Conservation (phyloP, 371 early-diverging fungal genomes). For the Capillidium rhysosporum region DNA sequence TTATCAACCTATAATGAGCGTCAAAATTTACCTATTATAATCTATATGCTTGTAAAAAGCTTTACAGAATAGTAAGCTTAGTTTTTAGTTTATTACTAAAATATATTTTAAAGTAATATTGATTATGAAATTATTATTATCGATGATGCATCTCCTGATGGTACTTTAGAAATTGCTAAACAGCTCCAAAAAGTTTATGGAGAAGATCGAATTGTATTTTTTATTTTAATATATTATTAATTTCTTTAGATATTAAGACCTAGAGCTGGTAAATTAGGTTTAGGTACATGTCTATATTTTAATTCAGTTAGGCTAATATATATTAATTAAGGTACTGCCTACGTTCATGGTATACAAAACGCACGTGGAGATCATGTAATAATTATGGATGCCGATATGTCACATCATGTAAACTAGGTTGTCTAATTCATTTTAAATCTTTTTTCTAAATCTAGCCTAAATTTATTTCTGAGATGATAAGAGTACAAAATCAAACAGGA, state of each 20-base stretch:
- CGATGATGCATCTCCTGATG: slow-evolving; percentile 98
- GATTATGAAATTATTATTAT: slow-evolving; percentile 95
- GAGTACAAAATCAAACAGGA: slow-evolving; percentile 59
- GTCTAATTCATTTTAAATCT: not conserved
- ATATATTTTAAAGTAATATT: slow-evolving; percentile 11
- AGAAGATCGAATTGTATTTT: slow-evolving; percentile 60
- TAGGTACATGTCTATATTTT: slow-evolving; percentile 22
- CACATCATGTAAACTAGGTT: slow-evolving; percentile 52
- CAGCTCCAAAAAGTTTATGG: slow-evolving; percentile 74
- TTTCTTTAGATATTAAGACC: slow-evolving; percentile 49
- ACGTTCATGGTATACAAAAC: slow-evolving; percentile 85
- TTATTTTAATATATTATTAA: not conserved
- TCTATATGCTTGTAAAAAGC: slow-evolving; percentile 72
- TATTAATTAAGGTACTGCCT: slow-evolving; percentile 63
- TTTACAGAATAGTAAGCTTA: slow-evolving; percentile 50
- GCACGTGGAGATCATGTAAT: slow-evolving; percentile 89
- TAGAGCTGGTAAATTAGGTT: slow-evolving; percentile 90
- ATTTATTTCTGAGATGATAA: slow-evolving; percentile 88
- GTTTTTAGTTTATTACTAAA: not conserved
- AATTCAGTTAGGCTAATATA: not conserved
- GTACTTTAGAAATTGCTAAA: slow-evolving; percentile 84
- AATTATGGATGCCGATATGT: slow-evolving; percentile 99
- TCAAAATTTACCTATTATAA: slow-evolving; percentile 88
- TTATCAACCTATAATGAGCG: slow-evolving; percentile 99
- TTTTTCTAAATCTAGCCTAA: slow-evolving; percentile 46